Percentiles rank a stretch among this genome's conserved stretches.
These are phyloP conservation scores for Phytophthora uliginosa DNA, from an alignment of 352 stramenopile species.

Conservation along the genomic window DNA sequence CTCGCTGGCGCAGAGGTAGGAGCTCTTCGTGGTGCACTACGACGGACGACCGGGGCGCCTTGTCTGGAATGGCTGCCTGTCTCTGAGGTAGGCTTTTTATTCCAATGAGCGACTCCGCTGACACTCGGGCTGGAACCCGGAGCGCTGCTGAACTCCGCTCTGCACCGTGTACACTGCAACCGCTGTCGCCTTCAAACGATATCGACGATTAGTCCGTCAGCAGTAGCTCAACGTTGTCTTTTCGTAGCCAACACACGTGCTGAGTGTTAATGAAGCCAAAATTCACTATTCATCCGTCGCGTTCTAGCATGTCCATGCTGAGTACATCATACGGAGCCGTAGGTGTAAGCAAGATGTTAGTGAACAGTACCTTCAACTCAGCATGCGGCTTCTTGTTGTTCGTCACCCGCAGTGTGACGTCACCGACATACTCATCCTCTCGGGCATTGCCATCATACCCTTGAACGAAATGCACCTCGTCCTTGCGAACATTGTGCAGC, in stretches of 20 bases:
- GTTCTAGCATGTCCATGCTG: slow-evolving; percentile 8
- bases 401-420: neutral
- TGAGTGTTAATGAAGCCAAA: neutral
- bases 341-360: slow-evolving; percentile 4
- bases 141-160: neutral
- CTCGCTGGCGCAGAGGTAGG: neutral
- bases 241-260: slow-evolving; percentile 5
- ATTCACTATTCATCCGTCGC: slow-evolving; percentile 8
- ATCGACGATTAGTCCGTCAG: neutral
- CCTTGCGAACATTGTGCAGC: neutral
- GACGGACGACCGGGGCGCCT: neutral
- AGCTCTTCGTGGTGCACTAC: neutral
- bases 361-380: slow-evolving; percentile 6
- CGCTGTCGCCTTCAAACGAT: slow-evolving; percentile 5
- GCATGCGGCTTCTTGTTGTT: slow-evolving; percentile 17
- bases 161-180: neutral
- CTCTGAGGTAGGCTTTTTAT: neutral
- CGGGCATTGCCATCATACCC: neutral
- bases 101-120: neutral
- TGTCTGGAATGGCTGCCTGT: neutral
- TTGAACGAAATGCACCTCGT: neutral
- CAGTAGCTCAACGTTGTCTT: neutral
- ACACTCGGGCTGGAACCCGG: neutral
- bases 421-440: neutral
- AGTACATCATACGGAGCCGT: slow-evolving; percentile 17